phyloP scores from a whole-genome alignment of 1,284 basidiomycete species.

The Leccinum griseonigrum region DNA sequence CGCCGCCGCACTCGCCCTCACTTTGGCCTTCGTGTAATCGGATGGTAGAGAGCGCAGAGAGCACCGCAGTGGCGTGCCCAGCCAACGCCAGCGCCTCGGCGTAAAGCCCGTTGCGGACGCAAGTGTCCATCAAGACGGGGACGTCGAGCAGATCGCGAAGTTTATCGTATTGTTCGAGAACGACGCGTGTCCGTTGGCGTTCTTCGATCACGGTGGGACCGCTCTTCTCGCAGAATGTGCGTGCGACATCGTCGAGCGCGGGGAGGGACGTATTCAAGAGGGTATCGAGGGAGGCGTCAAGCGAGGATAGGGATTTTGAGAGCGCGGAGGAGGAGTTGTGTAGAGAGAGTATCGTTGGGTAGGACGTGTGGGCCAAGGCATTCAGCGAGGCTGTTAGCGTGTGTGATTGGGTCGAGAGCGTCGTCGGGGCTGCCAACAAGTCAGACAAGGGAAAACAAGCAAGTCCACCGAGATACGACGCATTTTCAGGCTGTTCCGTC shows the following conservation, averaged over 20 bases:
- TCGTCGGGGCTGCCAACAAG: conserved; percentile 67
- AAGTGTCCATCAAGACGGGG: conserved; percentile 87
- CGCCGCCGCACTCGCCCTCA: neutral
- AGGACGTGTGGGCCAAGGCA: conserved; percentile 84
- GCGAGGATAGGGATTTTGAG: conserved; percentile 55
- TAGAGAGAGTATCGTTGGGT: conserved; percentile 83
- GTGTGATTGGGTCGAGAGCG: conserved; percentile 76
- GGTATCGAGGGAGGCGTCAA: conserved; percentile 65
- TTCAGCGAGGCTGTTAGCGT: conserved; percentile 85
- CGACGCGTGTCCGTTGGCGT: conserved; percentile 71
- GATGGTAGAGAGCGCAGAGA: conserved; percentile 27
- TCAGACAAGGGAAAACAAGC: conserved; percentile 63
- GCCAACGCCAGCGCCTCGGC: conserved; percentile 75
- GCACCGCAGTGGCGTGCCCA: conserved; percentile 30
- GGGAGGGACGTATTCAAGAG: conserved; percentile 70
- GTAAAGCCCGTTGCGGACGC: conserved; percentile 88
- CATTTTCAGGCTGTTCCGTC: conserved; percentile 30
- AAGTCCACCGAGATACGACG: conserved; percentile 60
- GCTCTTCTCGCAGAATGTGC: conserved; percentile 60
- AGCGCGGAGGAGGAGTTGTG: conserved; percentile 74
- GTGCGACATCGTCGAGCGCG: conserved; percentile 65
- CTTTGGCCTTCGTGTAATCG: conserved; percentile 12
- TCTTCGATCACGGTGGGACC: conserved; percentile 55
- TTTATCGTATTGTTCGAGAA: conserved; percentile 89
- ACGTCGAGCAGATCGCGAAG: conserved; percentile 89